Base-by-base conservation (phyloP, 2,329 filamentous ascomycete genomes). In the Pseudogymnoascus sp. region DNA sequence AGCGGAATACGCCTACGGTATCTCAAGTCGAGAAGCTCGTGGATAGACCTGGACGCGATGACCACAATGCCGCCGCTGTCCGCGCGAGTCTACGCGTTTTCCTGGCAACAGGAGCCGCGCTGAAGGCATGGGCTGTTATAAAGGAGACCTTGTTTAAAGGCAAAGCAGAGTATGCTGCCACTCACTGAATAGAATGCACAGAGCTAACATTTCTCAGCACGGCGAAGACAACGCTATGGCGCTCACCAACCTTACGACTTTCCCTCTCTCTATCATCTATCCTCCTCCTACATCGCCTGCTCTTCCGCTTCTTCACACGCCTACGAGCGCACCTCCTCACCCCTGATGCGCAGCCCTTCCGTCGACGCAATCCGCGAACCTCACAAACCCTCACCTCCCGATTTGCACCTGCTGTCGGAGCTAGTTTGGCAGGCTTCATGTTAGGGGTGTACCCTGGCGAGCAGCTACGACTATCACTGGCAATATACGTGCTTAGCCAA, bases 341-440 rank as follows among this genome's bases (percentile, higher is more conserved):
- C 36, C 83, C 90, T n/a, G 84, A 90, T 61, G 91, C 92, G 1
- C 82, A 83, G 60, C 87, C 90, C 0, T 97, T 97, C 74, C 84
- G 92, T 12, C 79, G 81, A 62, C 87, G 93, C 60, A 97, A 97
- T 69, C 92, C 92, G 0, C 83, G 84, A 16, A 84, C 92, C 11
- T 82, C 89, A 0, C 79, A 79, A 18, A 84, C 89, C 0, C 79
- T 99, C 62, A 96, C 92, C 0, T 96, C 91, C 1, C 81, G 83
- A 8, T 88, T 92, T 71, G 89, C 93, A 0, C 93, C 93, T 0
- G 92, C 92, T 1, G 81, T 97, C n/a, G 94, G 93, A 9, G 92
- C 93, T 5, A 92, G 90, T 68, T 74, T 97, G 57, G 91, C 93
- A 0, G 93, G 93, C 2, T 81, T 96, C 58, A 87, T 90, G 58